Conservation (phyloP, 495 filamentous ascomycete genomes). For the Usnea hakonensis region DNA sequence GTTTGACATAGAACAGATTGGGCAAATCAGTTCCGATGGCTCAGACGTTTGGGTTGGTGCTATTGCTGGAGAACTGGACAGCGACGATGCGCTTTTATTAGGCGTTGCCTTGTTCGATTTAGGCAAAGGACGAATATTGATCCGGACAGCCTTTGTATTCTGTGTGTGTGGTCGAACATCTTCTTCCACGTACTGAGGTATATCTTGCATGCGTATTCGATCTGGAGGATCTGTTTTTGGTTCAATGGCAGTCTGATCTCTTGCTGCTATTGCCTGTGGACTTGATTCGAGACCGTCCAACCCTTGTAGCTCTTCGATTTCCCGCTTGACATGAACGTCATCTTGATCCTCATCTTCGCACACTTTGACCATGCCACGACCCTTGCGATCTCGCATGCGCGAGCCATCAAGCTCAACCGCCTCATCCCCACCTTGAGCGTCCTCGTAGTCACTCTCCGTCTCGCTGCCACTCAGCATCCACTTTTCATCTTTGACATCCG, state of each 20-base stretch:
- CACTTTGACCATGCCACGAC: conserved; percentile 56
- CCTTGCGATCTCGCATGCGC: conserved; percentile 51
- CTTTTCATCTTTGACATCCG: conserved; percentile 32
- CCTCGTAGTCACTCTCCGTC: conserved; percentile 29
- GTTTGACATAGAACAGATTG: conserved; percentile 58
- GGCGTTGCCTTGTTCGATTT: not conserved
- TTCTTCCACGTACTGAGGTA: conserved; percentile 1
- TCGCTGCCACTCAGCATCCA: conserved; percentile 19
- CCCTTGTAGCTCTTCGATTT: conserved; percentile 51
- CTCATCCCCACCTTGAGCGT: conserved; percentile 24
- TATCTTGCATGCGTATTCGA: not conserved
- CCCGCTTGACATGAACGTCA: conserved; percentile 51
- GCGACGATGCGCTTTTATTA: not conserved
- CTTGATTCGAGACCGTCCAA: not conserved
- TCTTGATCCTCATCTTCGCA: conserved; percentile 62
- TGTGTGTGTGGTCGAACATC: not conserved
- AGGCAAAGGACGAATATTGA: not conserved
- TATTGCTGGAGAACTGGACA: not conserved
- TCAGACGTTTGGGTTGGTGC: not conserved
- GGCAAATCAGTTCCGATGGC: conserved; percentile 32
- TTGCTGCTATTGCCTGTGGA: not conserved
- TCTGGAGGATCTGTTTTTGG: not conserved
- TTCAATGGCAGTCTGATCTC: not conserved
- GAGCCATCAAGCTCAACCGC: conserved; percentile 50
- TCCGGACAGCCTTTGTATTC: not conserved